phyloP scores from a whole-genome alignment of 1,284 basidiomycete genomes.

The Sporisorium iseilematis-ciliati region DNA sequence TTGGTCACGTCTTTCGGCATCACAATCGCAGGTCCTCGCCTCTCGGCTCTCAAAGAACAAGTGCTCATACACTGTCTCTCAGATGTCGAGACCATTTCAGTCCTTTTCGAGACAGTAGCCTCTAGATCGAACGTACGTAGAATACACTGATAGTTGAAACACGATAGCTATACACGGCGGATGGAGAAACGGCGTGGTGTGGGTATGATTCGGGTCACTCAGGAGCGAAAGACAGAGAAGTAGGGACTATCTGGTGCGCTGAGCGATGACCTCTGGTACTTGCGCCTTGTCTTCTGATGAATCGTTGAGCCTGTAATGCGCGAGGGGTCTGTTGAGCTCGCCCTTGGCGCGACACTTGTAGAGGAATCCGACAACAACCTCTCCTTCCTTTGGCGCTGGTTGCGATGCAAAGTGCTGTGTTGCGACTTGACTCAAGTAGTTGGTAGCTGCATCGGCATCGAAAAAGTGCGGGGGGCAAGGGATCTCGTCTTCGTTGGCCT shows the following conservation, averaged over 20 bases:
- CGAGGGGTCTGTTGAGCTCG: constrained; percentile 51
- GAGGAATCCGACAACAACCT: constrained; percentile 63
- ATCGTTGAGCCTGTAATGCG: constrained; percentile 44
- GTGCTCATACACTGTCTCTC: too few relatives aligned
- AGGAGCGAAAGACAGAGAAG: neutral
- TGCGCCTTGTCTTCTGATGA: constrained; percentile 23
- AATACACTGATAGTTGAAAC: neutral
- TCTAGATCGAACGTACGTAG: neutral
- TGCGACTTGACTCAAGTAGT: constrained; percentile 57
- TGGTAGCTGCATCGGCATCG: constrained; percentile 56
- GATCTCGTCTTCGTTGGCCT: constrained; percentile 41
- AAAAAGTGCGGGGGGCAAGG: constrained; percentile 58
- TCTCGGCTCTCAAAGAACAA: too few relatives aligned
- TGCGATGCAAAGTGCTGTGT: constrained; percentile 55
- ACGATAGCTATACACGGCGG: too few relatives aligned
- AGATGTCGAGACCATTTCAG: too few relatives aligned
- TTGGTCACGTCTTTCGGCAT: too few relatives aligned
- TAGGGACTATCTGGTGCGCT: constrained; percentile 31
- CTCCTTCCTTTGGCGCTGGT: constrained; percentile 63
- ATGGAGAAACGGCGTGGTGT: neutral
- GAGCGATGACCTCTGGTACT: constrained; percentile 9
- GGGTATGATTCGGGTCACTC: constrained; percentile 14
- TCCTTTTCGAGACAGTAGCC: too few relatives aligned
- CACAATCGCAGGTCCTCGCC: too few relatives aligned
- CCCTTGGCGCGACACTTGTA: constrained; percentile 61